Percentiles rank a stretch among this genome's conserved stretches.
phyloP scores from a whole-genome alignment of 1,284 basidiomycete species.

The Schizopora paradoxa region DNA sequence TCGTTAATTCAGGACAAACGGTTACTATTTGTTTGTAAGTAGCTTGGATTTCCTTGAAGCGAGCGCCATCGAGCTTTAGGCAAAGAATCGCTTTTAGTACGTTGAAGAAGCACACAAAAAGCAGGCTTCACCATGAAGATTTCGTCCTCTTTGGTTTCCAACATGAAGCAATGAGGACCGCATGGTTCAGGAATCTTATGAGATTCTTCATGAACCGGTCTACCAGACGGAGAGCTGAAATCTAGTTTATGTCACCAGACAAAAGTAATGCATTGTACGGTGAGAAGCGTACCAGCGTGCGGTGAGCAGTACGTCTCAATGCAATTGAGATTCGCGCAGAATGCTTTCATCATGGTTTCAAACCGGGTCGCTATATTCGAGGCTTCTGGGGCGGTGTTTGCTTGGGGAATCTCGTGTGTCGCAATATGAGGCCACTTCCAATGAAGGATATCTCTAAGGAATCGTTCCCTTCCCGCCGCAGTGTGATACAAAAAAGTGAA shows the following conservation, averaged over 20 bases:
- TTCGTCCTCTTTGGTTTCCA: neutral
- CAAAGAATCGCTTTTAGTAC: slow-evolving; percentile 14
- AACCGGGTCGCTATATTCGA: slow-evolving; percentile 29
- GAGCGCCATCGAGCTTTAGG: slow-evolving; percentile 34
- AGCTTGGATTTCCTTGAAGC: slow-evolving; percentile 8
- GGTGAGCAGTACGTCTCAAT: slow-evolving; percentile 43
- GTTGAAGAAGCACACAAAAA: neutral
- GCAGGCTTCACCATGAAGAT: neutral
- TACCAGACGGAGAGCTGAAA: neutral
- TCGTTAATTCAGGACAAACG: slow-evolving; percentile 29
- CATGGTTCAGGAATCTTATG: slow-evolving; percentile 8
- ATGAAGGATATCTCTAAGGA: slow-evolving; percentile 17
- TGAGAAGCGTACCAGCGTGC: slow-evolving; percentile 37
- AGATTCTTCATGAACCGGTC: neutral
- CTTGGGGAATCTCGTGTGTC: slow-evolving; percentile 7
- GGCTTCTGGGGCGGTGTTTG: neutral
- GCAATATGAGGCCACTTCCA: slow-evolving; percentile 14
- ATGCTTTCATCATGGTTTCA: slow-evolving; percentile 33
- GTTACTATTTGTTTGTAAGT: slow-evolving; percentile 26
- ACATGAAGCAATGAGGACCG: slow-evolving; percentile 17
- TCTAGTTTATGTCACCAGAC: neutral
- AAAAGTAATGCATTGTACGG: slow-evolving; percentile 6
- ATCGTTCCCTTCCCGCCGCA: neutral
- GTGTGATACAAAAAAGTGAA: neutral
- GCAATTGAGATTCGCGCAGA: slow-evolving; percentile 53